Conservation (phyloP, 257 asterid species). For the Pogostemon cablin region DNA sequence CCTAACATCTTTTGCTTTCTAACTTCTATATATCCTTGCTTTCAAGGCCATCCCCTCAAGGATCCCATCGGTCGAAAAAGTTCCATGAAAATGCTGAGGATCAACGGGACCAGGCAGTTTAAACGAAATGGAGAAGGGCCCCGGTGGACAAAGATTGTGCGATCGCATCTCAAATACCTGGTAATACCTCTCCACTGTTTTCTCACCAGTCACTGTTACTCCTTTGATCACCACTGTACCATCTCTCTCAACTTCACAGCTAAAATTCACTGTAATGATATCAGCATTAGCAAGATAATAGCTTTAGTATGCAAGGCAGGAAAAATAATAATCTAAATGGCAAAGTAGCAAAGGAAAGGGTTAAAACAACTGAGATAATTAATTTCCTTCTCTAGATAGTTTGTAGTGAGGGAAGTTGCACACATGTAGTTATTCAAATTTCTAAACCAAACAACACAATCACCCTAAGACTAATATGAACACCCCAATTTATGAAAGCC, state of each 20-base stretch:
- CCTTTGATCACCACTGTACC: constrained; percentile 76
- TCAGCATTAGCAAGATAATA: constrained; percentile 4
- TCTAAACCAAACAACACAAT: neutral
- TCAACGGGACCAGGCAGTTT: constrained; percentile 87
- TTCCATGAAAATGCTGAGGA: constrained; percentile 71
- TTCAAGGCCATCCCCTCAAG: constrained; percentile 76
- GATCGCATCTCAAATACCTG: constrained; percentile 75
- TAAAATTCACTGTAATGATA: constrained; percentile 61
- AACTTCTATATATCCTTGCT: constrained; percentile 24
- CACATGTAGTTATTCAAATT: neutral
- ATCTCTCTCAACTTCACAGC: constrained; percentile 75
- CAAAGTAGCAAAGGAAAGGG: neutral
- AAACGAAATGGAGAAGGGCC: constrained; percentile 72
- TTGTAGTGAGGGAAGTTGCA: neutral
- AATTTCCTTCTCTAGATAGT: neutral
- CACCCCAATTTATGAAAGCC: neutral
- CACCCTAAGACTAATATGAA: neutral
- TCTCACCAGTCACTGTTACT: constrained; percentile 65
- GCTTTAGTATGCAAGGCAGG: constrained; percentile 5
- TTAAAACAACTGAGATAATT: neutral
- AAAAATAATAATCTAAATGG: neutral
- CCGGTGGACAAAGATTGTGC: constrained; percentile 79
- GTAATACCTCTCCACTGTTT: constrained; percentile 44
- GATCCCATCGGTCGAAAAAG: constrained; percentile 75
- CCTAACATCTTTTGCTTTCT: neutral